Percentiles rank a stretch among this genome's conserved stretches.
Evolutionary conservation across 2,329 filamentous ascomycete species (phyloP).

Genomic region (Nothopassalora personata): DNA sequence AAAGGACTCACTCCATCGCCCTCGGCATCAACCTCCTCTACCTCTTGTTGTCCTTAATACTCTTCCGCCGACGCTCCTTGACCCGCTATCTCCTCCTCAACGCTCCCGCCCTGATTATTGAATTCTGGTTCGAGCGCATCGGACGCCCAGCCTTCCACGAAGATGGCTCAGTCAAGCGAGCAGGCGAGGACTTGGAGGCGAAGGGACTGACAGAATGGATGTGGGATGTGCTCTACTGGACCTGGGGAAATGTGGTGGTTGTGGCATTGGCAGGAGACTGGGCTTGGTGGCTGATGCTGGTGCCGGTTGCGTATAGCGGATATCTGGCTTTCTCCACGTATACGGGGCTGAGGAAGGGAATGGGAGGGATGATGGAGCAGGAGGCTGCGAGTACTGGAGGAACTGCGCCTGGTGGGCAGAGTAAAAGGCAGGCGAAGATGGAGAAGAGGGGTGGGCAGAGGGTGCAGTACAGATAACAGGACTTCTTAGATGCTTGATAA

Average conservation of each 20-base stretch:
- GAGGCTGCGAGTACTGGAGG: constrained; percentile 19
- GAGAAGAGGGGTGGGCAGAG: constrained; percentile 49
- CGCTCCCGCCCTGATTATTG: constrained; percentile 68
- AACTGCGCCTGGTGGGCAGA: constrained; percentile 33
- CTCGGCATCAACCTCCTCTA: constrained; percentile 68
- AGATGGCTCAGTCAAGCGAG: constrained; percentile 59
- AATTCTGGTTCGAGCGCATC: constrained; percentile 78
- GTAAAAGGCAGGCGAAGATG: constrained; percentile 48
- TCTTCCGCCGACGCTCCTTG: constrained; percentile 50
- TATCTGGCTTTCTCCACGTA: constrained; percentile 45
- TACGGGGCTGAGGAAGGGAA: constrained; percentile 40
- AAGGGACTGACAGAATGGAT: constrained; percentile 92
- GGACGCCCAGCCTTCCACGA: constrained; percentile 69
- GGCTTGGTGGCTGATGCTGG: constrained; percentile 57
- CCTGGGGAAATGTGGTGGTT: constrained; percentile 70
- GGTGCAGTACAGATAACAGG: constrained; percentile 41
- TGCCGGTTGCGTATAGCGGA: constrained; percentile 42
- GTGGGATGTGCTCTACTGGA: constrained; percentile 96
- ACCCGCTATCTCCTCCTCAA: constrained; percentile 68
- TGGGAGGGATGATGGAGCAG: constrained; percentile 36
- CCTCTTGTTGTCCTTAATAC: constrained; percentile 61
- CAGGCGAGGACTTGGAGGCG: constrained; percentile 83
- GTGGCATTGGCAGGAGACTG: constrained; percentile 76
- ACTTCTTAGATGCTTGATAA: no score
- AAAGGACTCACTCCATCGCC: constrained; percentile 74